phyloP scores from a whole-genome alignment of 305 asterid genomes.

The Fraxinus ornus region DNA sequence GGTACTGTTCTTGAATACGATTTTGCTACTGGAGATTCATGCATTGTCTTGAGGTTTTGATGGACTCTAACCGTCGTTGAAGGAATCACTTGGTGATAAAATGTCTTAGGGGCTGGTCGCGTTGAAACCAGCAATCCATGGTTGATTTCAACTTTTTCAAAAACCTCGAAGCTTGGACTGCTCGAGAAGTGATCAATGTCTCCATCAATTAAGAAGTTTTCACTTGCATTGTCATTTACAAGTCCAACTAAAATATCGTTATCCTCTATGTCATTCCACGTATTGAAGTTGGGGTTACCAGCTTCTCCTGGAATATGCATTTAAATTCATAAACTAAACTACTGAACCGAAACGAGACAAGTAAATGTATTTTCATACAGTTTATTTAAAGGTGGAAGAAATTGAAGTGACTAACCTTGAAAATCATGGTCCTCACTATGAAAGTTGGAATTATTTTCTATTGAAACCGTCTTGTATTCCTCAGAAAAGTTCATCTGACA shows the following conservation, averaged over 20 bases:
- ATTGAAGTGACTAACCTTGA: constrained; percentile 47
- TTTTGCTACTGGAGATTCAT: constrained; percentile 32
- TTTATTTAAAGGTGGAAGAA: not conserved
- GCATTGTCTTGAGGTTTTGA: constrained; percentile 41
- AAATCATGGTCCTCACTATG: constrained; percentile 34
- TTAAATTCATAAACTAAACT: not conserved
- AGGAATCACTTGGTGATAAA: constrained; percentile 75
- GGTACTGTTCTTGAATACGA: constrained; percentile 12
- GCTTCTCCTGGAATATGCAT: constrained; percentile 49
- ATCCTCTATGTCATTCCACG: constrained; percentile 27
- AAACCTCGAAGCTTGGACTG: constrained; percentile 56
- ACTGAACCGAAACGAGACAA: not conserved
- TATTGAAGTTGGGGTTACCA: constrained; percentile 35
- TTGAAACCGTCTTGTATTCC: constrained; percentile 63
- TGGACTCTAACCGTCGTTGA: constrained; percentile 67
- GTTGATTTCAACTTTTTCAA: constrained; percentile 56
- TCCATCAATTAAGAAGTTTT: constrained; percentile 56
- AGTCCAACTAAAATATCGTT: constrained; percentile 41
- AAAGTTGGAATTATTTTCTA: constrained; percentile 49
- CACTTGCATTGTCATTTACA: constrained; percentile 28
- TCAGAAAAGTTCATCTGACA: constrained; percentile 53
- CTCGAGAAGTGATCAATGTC: constrained; percentile 60
- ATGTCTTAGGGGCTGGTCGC: constrained; percentile 65
- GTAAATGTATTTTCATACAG: not conserved
- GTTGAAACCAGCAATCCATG: constrained; percentile 83